Percentiles rank a stretch among this genome's conserved stretches.
Evolutionary conservation across 148 eudicot genomes (phyloP).

Genomic region (Tetragonia tetragonoides): DNA sequence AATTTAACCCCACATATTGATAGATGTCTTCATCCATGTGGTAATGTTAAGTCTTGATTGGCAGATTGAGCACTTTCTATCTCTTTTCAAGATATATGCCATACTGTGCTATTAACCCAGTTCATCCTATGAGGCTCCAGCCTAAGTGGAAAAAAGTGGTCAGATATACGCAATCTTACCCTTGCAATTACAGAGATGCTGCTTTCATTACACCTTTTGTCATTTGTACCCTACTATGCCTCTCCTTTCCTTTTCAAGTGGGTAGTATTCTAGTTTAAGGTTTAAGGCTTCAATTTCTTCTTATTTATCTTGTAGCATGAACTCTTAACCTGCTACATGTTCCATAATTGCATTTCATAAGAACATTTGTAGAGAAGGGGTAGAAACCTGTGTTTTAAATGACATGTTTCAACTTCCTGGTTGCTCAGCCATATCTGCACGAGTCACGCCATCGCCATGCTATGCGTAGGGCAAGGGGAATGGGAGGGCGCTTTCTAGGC

Average conservation of each 20-base stretch:
- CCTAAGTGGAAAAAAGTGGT: not conserved
- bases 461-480: constrained; percentile 66
- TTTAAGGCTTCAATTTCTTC: too few relatives aligned
- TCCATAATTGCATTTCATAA: not conserved
- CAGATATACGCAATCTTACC: not conserved
- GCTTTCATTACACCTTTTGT: too few relatives aligned
- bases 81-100: too few relatives aligned
- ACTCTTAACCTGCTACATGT: too few relatives aligned
- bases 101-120: not conserved
- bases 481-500: constrained; percentile 57
- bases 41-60: not conserved
- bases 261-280: too few relatives aligned
- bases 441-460: constrained; percentile 71
- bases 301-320: too few relatives aligned
- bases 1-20: too few relatives aligned
- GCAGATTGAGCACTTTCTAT: too few relatives aligned
- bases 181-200: too few relatives aligned
- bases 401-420: constrained; percentile 16
- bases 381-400: not conserved
- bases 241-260: too few relatives aligned
- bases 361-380: not conserved
- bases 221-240: too few relatives aligned
- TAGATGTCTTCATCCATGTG: too few relatives aligned
- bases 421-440: constrained; percentile 58
- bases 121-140: not conserved